phyloP scores from a whole-genome alignment of 2,329 filamentous ascomycete genomes.

The Hymenoscyphus fructigenus region DNA sequence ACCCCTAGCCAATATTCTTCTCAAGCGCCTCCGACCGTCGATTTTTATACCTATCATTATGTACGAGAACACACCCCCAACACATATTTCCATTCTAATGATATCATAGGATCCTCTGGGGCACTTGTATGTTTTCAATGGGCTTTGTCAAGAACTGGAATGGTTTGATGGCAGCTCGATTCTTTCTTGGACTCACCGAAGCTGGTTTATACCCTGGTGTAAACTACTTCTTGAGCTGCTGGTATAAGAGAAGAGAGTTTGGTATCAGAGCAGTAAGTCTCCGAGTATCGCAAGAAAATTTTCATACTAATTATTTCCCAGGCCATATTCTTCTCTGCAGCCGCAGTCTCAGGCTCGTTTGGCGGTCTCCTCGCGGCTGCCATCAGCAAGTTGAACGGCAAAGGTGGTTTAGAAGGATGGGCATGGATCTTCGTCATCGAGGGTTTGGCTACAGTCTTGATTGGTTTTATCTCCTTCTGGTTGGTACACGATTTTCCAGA shows the following conservation, averaged over 20 bases:
- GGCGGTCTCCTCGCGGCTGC: conserved; percentile 45
- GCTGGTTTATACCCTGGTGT: conserved; percentile 67
- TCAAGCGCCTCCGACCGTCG: conserved; percentile 66
- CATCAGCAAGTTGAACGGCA: conserved; percentile 46
- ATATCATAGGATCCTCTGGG: conserved; percentile 42
- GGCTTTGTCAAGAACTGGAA: conserved; percentile 51
- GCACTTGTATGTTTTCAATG: conserved; percentile 32
- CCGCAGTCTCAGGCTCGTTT: conserved; percentile 52
- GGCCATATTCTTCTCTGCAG: conserved; percentile 58
- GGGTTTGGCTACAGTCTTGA: conserved; percentile 45
- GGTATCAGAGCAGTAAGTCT: conserved; percentile 45
- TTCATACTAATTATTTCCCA: conserved; percentile 48
- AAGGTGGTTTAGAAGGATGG: conserved; percentile 45
- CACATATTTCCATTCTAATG: neutral
- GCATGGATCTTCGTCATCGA: conserved; percentile 54
- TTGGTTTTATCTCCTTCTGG: conserved; percentile 33
- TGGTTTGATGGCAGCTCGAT: conserved; percentile 63
- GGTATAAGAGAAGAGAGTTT: conserved; percentile 69
- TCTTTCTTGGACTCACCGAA: conserved; percentile 56
- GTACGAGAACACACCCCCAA: conserved; percentile 39
- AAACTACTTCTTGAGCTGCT: conserved; percentile 52
- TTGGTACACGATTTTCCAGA: conserved; percentile 28
- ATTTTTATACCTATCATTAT: conserved; percentile 80
- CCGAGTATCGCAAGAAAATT: neutral
- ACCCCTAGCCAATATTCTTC: conserved; percentile 68